Base-by-base conservation (phyloP, 2,329 filamentous ascomycete species). In the Pyrenochaeta sp. region DNA sequence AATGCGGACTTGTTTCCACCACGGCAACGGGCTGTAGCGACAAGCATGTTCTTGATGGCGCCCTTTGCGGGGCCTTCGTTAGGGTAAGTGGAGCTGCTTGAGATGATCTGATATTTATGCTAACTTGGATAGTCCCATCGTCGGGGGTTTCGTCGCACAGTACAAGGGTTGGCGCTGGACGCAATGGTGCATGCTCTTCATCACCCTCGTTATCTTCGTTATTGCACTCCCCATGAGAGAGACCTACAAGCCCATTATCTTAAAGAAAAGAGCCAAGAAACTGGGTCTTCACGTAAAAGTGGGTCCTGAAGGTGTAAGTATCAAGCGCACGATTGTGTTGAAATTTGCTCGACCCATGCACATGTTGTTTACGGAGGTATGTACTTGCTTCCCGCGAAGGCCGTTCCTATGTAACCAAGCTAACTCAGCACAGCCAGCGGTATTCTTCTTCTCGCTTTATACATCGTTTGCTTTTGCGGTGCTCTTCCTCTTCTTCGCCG, bases 181-280 rank as follows among this genome's bases (percentile, higher is more conserved):
- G 1, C 76, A 81, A 61, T 83, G 80, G 80, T 73, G 72, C 56
- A 78, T 77, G 27, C 72, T 82, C 13, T 76, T 82, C 63, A 71
- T 81, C 58, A 72, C 75, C 0, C 58, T 79, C 1, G 71, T 72
- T 6, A 73, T 76, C 1, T 77, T 73, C 45, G n/a, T 79, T 19
- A 55, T 69, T 1, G 59, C 82, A 0, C 50, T 84, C 2, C 77
- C 81, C 2, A 82, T 81, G 64, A 73, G 78, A 32, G 87, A 89
- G 67, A 88, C 86, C 0, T 87, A 85, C 67, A 84, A 87, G 57
- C 78, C 78, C 0, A 72, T 78, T 55, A 82, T 86, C 1, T 72
- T 86, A 1, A 66, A 72, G 49, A 70, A 67, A 27, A 66, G 77
- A 36, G 74, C 75, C 4, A 77, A 77, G 57, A 71, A 68, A 28